Evolutionary conservation across 352 stramenopile species (phyloP).

Genomic region (Hyaloperonospora arabidopsidis): DNA sequence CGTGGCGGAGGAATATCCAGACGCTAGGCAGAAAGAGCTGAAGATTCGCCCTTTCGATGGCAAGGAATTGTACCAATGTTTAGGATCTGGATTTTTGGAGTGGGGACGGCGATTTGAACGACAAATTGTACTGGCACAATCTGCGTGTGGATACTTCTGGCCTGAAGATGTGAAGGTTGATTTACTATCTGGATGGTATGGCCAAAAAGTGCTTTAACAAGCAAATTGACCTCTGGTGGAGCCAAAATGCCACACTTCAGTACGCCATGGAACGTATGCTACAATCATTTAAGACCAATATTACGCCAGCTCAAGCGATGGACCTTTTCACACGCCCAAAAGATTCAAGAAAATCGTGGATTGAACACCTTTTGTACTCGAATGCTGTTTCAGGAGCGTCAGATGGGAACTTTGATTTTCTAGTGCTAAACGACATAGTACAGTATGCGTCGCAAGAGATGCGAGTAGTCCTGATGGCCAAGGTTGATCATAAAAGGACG

Average conservation of each 20-base stretch:
- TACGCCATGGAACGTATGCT: slow-evolving; percentile 18
- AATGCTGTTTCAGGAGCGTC: not conserved
- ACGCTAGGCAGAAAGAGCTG: slow-evolving; percentile 8
- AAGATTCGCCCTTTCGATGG: slow-evolving; percentile 2
- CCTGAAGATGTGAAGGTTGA: not conserved
- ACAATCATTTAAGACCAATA: slow-evolving; percentile 4
- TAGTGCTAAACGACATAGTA: not conserved
- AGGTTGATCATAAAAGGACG: not conserved
- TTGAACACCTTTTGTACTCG: slow-evolving; percentile 4
- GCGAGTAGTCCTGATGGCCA: not conserved
- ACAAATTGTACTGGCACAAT: slow-evolving; percentile 5
- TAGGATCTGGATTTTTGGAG: slow-evolving; percentile 3
- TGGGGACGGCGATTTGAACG: slow-evolving; percentile 11
- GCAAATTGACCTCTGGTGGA: slow-evolving; percentile 8
- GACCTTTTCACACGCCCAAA: slow-evolving; percentile 10
- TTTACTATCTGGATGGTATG: not conserved
- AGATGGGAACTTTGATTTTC: not conserved
- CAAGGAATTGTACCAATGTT: slow-evolving; percentile 7
- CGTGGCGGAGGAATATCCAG: not conserved
- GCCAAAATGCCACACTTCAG: slow-evolving; percentile 2
- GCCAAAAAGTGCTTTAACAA: not conserved
- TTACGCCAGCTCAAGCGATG: slow-evolving; percentile 12
- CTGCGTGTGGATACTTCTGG: slow-evolving; percentile 6
- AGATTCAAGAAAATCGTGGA: slow-evolving; percentile 2
- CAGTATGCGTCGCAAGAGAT: not conserved